Conservation (phyloP, 1,284 basidiomycete genomes). For the Ceratobasidium sp. region DNA sequence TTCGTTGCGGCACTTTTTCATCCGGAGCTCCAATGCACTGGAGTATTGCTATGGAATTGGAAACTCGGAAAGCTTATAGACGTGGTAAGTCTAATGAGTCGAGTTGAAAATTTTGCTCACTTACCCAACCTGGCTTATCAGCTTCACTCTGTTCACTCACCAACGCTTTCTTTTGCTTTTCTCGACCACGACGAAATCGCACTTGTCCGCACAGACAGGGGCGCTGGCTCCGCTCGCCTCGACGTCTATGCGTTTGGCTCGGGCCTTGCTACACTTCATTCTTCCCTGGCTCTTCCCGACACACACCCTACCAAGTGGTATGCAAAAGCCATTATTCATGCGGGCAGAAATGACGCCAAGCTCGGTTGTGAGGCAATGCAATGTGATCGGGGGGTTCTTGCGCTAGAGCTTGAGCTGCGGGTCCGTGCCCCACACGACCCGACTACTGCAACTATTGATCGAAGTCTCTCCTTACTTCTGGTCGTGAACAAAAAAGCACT, state of each 20-base stretch:
- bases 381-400: slow-evolving; percentile 1
- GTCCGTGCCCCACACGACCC: slow-evolving; percentile 13
- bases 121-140: neutral
- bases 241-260: slow-evolving; percentile 1
- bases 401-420: slow-evolving; percentile 10
- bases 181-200: slow-evolving; percentile 5
- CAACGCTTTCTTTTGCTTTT: slow-evolving; percentile 7
- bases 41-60: slow-evolving; percentile 31
- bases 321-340: slow-evolving; percentile 14
- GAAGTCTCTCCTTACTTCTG: slow-evolving; percentile 2
- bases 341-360: neutral
- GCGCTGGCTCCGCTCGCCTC: slow-evolving; percentile 8
- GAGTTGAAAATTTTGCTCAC: neutral
- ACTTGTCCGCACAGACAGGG: slow-evolving; percentile 11
- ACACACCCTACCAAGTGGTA: slow-evolving; percentile 35
- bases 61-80: slow-evolving; percentile 17
- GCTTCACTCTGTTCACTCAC: slow-evolving; percentile 1
- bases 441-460: neutral
- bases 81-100: slow-evolving; percentile 2
- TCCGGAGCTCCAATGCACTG: slow-evolving; percentile 17
- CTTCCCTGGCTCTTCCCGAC: slow-evolving; percentile 26
- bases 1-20: slow-evolving; percentile 1
- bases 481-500: slow-evolving; percentile 12
- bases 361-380: neutral
- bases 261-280: neutral